Evolutionary conservation across 2,329 filamentous ascomycete genomes (phyloP).

Genomic region (Pseudogymnoascus sp.): DNA sequence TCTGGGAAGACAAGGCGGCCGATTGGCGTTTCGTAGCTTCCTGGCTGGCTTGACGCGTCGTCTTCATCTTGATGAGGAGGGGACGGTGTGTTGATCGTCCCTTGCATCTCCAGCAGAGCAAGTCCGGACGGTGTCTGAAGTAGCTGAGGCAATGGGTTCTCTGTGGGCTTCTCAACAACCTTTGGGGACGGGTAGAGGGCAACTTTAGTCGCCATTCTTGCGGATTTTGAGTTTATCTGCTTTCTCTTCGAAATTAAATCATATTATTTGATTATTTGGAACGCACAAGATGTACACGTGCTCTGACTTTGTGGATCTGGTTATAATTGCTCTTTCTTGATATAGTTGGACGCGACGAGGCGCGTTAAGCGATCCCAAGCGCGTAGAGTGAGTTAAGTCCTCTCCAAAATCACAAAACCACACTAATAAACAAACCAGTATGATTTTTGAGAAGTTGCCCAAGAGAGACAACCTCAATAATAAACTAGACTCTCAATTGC

Average conservation of each 20-base stretch:
- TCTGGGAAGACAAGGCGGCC: conserved; percentile 74
- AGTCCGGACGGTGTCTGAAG: conserved; percentile 85
- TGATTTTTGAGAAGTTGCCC: neutral
- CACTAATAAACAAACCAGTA: neutral
- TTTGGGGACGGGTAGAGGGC: conserved; percentile 1
- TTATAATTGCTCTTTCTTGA: neutral
- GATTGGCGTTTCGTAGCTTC: conserved; percentile 43
- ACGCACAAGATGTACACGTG: neutral
- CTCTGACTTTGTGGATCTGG: neutral
- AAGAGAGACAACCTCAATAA: neutral
- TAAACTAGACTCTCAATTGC: neutral
- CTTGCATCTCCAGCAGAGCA: conserved; percentile 87
- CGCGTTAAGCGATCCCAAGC: conserved; percentile 6
- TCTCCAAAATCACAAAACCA: neutral
- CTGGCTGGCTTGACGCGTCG: conserved; percentile 26
- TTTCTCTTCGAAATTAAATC: neutral
- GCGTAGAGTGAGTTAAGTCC: neutral
- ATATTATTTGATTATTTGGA: neutral
- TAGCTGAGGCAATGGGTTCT: conserved; percentile 63
- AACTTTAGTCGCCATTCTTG: neutral
- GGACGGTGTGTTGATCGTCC: conserved; percentile 69
- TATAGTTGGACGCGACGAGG: conserved; percentile 2
- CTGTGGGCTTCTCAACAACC: neutral
- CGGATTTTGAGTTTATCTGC: neutral
- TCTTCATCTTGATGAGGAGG: conserved; percentile 26